Conservation (phyloP, 306 rosid genomes). For the Trichosanthes truncata region DNA sequence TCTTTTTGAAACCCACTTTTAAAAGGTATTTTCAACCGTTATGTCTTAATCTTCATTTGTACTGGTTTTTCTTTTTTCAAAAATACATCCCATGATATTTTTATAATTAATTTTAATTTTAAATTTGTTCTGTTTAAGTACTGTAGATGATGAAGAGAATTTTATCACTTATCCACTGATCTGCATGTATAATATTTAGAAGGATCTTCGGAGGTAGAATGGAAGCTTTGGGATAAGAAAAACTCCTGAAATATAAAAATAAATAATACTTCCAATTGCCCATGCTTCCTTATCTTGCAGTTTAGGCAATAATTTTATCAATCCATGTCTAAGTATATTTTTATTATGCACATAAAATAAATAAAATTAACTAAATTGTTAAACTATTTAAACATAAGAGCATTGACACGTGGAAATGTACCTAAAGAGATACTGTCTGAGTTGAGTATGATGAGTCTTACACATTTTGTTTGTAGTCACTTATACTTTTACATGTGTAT, state of each 20-base stretch:
- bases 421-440: too few relatives aligned
- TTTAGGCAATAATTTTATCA: too few relatives aligned
- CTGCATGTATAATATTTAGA: not conserved
- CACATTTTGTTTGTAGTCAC: too few relatives aligned
- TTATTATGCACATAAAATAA: not conserved
- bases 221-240: constrained; percentile 1
- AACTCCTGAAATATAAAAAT: not conserved
- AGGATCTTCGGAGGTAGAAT: not conserved
- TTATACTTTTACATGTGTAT: too few relatives aligned
- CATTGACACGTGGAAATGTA: too few relatives aligned
- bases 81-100: not conserved
- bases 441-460: too few relatives aligned
- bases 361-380: not conserved
- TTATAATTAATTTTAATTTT: not conserved
- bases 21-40: not conserved
- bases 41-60: not conserved
- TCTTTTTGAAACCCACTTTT: not conserved
- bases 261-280: too few relatives aligned
- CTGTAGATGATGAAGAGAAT: not conserved
- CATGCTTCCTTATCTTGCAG: too few relatives aligned
- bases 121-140: not conserved
- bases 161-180: not conserved
- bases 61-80: not conserved
- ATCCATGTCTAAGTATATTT: not conserved
- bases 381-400: too few relatives aligned